A percentile compares a stretch with the other conserved stretches of the same genome.
Evolutionary conservation across 1,139 yeast species (phyloP).

Genomic region (Saccharomyces hybrid): DNA sequence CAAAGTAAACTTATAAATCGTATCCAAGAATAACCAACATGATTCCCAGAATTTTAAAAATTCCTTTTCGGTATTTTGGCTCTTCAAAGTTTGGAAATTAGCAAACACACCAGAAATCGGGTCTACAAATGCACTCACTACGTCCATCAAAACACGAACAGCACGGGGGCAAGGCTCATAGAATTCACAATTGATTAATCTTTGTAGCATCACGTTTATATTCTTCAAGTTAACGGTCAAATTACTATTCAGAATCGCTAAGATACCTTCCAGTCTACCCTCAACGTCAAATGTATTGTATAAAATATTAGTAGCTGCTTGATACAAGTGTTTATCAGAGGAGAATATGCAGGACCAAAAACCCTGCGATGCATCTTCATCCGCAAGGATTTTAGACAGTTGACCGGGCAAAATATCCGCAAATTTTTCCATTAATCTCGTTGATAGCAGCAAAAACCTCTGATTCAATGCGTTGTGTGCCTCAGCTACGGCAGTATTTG

Average conservation of each 20-base stretch:
- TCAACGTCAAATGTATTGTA: constrained; percentile 74
- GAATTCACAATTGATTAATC: constrained; percentile 42
- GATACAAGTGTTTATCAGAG: constrained; percentile 45
- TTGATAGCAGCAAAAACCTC: constrained; percentile 24
- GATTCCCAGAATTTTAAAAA: constrained; percentile 49
- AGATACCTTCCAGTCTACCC: constrained; percentile 66
- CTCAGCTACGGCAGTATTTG: constrained; percentile 11
- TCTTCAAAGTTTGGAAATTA: constrained; percentile 24
- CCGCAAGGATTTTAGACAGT: constrained; percentile 37
- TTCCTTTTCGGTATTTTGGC: constrained; percentile 21
- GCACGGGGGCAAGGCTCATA: constrained; percentile 74
- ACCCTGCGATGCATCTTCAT: constrained; percentile 40
- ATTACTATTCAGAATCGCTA: constrained; percentile 42
- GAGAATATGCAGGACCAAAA: constrained; percentile 67
- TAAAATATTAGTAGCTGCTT: constrained; percentile 62
- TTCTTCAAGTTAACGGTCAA: constrained; percentile 41
- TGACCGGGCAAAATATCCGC: constrained; percentile 41
- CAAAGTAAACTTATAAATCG: constrained; percentile 61
- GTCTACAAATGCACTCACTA: constrained; percentile 54
- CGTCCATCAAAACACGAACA: constrained; percentile 68
- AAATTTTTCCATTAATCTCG: constrained; percentile 32
- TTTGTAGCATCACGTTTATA: constrained; percentile 41
- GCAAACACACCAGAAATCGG: constrained; percentile 53
- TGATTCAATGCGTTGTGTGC: constrained; percentile 27
- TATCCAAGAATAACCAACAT: constrained; percentile 64